Percentiles rank a stretch among this genome's conserved stretches.
phyloP scores from a whole-genome alignment of 495 filamentous ascomycete genomes.

The Letharia columbiana region DNA sequence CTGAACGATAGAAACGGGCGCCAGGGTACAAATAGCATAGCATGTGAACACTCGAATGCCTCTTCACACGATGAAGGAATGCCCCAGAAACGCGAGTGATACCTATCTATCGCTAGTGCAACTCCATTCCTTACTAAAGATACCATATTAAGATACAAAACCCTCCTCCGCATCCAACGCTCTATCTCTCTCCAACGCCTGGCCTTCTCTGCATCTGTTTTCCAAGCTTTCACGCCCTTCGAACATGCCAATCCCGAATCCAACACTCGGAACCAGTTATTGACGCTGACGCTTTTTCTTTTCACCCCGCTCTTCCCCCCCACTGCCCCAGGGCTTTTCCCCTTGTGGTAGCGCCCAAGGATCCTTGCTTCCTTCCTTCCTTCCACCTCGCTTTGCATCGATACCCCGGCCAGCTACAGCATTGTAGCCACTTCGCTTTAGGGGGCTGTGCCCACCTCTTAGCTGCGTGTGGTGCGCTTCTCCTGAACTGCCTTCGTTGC shows the following conservation, averaged over 20 bases:
- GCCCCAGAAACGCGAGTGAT: neutral
- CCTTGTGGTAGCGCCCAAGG: constrained; percentile 14
- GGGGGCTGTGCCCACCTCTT: constrained; percentile 1
- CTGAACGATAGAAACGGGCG: constrained; percentile 5
- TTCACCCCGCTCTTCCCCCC: neutral
- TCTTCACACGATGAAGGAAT: neutral
- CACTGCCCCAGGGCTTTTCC: constrained; percentile 7
- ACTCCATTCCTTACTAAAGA: neutral
- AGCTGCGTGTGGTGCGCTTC: neutral
- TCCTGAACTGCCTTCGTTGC: neutral
- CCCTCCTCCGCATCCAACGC: neutral
- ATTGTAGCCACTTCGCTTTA: constrained; percentile 3
- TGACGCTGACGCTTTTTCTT: neutral
- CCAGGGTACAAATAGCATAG: constrained; percentile 2
- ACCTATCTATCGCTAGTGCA: constrained; percentile 2
- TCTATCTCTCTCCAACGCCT: neutral
- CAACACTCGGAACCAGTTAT: neutral
- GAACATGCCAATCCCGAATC: neutral
- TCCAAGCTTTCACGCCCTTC: constrained; percentile 1
- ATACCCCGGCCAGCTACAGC: constrained; percentile 1
- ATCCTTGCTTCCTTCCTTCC: constrained; percentile 2
- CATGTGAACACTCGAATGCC: neutral
- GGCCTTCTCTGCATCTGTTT: neutral
- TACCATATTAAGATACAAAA: constrained; percentile 2
- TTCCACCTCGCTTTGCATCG: neutral